Base-by-base conservation (phyloP, 768 basidiomycete genomes). In the Tulasnella sp. region DNA sequence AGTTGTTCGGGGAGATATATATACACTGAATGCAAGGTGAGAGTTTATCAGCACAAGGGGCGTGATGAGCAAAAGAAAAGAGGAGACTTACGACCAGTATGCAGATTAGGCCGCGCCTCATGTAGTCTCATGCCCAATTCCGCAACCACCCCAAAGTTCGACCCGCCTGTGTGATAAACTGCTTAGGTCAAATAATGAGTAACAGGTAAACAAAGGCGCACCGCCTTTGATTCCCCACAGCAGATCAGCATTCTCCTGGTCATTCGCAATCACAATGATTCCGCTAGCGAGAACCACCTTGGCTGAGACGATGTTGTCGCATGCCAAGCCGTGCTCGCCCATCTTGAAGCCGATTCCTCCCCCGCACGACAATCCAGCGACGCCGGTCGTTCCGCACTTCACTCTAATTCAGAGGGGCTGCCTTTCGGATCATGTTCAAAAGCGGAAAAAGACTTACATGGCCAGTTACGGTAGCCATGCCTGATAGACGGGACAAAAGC, bases 271-370 rank as follows among this genome's bases (percentile, higher is more conserved):
- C 4, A 61, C 51, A 44, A 61, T 54, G 8, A 54, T 51, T 10
- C 59, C 59, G 7, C 24, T 58, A 17, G 59, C 59, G 4, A 54
- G 10, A 19, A 61, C 59, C n/a, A 61, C 34, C 3, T 30, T 61
- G 13, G 59, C 59, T 19, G 59, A 61, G 21, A 61, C 41, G n/a
- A 61, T 5, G 27, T 61, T 52, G 32, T 61, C 59, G 23, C n/a
- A n/a, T 21, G 38, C 59, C 26, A 61, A 5, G n/a, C 59, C 59
- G 19, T 54, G 41, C 13, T 58, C 2, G 26, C 59, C 59, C 8
- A 32, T 45, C 9, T 38, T 43, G n/a, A 24, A 34, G 10, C 59
- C 59, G 15, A 53, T 2, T 5, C 59, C 59, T 13, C 59, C 59
- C 13, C 29, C 38, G 21, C 54, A n/a, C 19, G 23, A 11, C n/a